These are phyloP conservation scores for Alternaria sp. DNA, from an alignment of 2,329 filamentous ascomycete genomes.

Conservation along the genomic window DNA sequence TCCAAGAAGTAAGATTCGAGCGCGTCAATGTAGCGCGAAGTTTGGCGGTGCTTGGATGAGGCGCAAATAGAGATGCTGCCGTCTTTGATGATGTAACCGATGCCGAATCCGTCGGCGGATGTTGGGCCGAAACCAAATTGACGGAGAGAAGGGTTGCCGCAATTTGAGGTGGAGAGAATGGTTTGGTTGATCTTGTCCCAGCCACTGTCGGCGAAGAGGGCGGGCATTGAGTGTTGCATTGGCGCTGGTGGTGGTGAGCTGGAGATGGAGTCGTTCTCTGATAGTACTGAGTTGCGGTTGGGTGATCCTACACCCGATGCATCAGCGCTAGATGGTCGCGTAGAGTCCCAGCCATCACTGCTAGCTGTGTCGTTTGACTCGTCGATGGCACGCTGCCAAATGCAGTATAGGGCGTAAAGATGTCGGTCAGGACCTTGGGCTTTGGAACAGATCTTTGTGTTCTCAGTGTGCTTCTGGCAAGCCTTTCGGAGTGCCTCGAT, in stretches of 20 bases:
- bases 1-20: slow-evolving; percentile 91
- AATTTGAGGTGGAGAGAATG: slow-evolving; percentile 96
- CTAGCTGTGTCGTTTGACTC: slow-evolving; percentile 68
- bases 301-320: slow-evolving; percentile 63
- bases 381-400: slow-evolving; percentile 91
- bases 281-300: slow-evolving; percentile 60
- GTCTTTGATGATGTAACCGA: slow-evolving; percentile 99
- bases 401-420: slow-evolving; percentile 89
- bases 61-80: slow-evolving; percentile 90
- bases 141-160: slow-evolving; percentile 90
- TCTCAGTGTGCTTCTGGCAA: slow-evolving; percentile 80
- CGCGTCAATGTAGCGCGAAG: slow-evolving; percentile 85
- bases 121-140: slow-evolving; percentile 98
- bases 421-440: slow-evolving; percentile 92
- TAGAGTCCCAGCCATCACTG: slow-evolving; percentile 61
- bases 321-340: slow-evolving; percentile 61
- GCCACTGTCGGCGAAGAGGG: slow-evolving; percentile 84
- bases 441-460: slow-evolving; percentile 85
- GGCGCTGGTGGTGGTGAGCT: slow-evolving; percentile 63
- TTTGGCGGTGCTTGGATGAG: slow-evolving; percentile 92
- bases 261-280: slow-evolving; percentile 57
- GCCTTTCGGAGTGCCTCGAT: slow-evolving; percentile 85
- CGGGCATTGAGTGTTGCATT: slow-evolving; percentile 67
- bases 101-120: slow-evolving; percentile 92
- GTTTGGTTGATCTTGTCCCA: slow-evolving; percentile 97